Base-by-base conservation (phyloP, 768 basidiomycete genomes). In the Rhizopogon sp. region DNA sequence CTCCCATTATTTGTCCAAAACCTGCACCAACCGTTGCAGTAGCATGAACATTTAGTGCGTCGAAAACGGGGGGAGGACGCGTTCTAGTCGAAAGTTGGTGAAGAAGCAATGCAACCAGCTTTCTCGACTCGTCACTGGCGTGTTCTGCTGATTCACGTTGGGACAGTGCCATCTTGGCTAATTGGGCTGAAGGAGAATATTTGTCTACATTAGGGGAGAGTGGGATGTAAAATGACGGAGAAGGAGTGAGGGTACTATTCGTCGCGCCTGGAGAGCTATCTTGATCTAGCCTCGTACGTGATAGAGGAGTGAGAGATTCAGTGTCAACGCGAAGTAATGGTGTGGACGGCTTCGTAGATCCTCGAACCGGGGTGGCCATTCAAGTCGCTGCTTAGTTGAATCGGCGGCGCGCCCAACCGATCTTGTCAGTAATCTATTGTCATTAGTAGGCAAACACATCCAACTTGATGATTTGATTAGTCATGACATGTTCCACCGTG, bases 31-130 rank as follows among this genome's bases (percentile, higher is more conserved):
- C 57, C 16, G 60, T 51, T 46, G 65, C 66, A 25, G 66, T 58
- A 17, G 60, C 60, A 14, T 61, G 47, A 10, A 63, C 64, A 39
- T 67, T 66, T 28, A 79, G 67, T 6, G 65, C 61, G 39, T 81
- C 79, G 53, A 79, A 77, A 35, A 82, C 69, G 2, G 81, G 64
- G 2, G 82, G 81, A 31, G 85, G 83, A 57, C 75, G 74, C 4
- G 70, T 71, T 53, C 90, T 76, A 49, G 70, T 72, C 45, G 80
- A 78, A n/a, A 93, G 75, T 60, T 85, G 82, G 17, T 74, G 74
- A 14, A 92, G 71, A 29, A 89, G 72, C 64, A 87, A 82, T 0
- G 80, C 76, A 3, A 91, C 73, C 22, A 90, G 73, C 64, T 90
- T 90, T 47, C 82, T 79, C 8, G 84, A 81, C 66, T 89, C 89